Evolutionary conservation across 331 rosid genomes (phyloP).

Genomic region (Acacia pycnantha): DNA sequence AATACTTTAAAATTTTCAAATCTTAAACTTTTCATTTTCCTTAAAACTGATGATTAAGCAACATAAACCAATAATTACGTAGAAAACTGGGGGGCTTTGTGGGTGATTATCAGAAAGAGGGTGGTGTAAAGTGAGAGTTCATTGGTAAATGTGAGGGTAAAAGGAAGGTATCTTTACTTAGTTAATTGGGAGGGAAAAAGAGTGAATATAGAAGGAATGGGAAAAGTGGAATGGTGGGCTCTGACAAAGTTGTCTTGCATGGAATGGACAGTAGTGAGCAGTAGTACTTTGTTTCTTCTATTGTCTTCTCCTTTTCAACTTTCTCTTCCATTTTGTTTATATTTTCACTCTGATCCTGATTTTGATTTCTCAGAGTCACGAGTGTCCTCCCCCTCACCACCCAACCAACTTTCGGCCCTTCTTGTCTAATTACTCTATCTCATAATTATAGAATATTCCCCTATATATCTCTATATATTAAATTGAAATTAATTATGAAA

Average conservation of each 20-base stretch:
- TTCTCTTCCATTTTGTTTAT: constrained; percentile 27
- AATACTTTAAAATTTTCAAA: no score
- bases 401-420: constrained; percentile 29
- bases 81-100: neutral
- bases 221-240: neutral
- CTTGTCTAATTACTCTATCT: neutral
- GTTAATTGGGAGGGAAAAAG: neutral
- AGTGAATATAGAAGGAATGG: neutral
- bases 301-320: constrained; percentile 40
- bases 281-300: constrained; percentile 46
- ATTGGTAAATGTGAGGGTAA: neutral
- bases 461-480: no score
- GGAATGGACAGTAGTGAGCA: constrained; percentile 40
- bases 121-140: neutral
- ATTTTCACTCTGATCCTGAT: constrained; percentile 13
- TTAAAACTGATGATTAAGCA: no score
- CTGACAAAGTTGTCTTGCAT: constrained; percentile 54
- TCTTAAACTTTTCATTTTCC: no score
- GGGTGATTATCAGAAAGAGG: neutral
- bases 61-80: neutral
- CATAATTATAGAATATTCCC: neutral
- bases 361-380: constrained; percentile 38
- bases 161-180: neutral
- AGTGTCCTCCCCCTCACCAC: neutral
- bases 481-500: no score